These are phyloP conservation scores for Akanthomyces uredinophilus DNA, from an alignment of 2,329 filamentous ascomycete genomes.

Conservation along the genomic window DNA sequence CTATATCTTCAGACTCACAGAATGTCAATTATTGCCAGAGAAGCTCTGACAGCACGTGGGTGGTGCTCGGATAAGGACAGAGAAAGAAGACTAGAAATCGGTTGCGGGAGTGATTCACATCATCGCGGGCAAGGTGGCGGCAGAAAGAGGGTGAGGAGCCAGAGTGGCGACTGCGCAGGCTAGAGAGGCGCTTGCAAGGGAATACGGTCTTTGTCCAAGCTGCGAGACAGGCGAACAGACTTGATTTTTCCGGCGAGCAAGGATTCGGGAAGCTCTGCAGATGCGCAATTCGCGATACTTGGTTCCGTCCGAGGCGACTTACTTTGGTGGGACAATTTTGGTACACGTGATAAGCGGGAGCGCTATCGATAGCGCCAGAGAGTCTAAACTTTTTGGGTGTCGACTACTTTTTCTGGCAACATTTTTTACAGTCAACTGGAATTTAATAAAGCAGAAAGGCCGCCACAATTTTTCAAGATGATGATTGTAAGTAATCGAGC, in stretches of 20 bases:
- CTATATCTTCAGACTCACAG: background rate
- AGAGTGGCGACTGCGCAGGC: background rate
- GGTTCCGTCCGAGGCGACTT: conserved; percentile 19
- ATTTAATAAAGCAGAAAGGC: conserved; percentile 2
- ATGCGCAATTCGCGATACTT: conserved; percentile 14
- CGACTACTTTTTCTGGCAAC: conserved; percentile 24
- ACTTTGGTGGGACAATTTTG: conserved; percentile 36
- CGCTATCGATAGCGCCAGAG: conserved; percentile 26
- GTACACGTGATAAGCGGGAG: conserved; percentile 36
- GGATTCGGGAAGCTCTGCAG: background rate
- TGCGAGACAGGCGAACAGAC: background rate
- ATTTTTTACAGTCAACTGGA: background rate
- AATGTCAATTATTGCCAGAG: background rate
- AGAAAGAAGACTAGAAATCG: conserved; percentile 8
- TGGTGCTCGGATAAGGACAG: conserved; percentile 4
- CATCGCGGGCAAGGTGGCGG: conserved; percentile 15
- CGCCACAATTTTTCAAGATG: conserved; percentile 13
- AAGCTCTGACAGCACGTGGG: background rate
- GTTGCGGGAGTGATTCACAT: conserved; percentile 16
- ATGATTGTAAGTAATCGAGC: conserved; percentile 30
- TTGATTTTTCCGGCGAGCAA: background rate
- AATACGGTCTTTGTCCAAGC: background rate
- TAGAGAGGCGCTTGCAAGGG: background rate
- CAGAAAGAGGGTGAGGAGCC: background rate
- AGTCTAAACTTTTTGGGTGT: conserved; percentile 19